These are phyloP conservation scores for Sarocladium oryzae DNA, from an alignment of 2,329 filamentous ascomycete species.

Conservation along the genomic window DNA sequence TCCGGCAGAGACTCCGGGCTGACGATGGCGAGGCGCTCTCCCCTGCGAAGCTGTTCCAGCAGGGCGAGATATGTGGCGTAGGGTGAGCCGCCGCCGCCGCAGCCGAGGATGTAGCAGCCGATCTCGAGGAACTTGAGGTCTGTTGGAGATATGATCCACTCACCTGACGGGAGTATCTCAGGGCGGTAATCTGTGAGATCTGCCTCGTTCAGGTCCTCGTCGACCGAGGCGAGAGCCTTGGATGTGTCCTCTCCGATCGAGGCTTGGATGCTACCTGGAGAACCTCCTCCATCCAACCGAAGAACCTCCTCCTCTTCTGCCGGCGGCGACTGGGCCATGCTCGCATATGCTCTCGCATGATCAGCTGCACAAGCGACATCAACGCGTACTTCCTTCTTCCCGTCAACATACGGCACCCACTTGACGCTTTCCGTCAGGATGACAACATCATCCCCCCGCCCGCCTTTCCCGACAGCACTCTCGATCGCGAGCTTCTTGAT, in stretches of 20 bases:
- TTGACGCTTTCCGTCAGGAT: conserved; percentile 10
- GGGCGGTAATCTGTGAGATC: background rate
- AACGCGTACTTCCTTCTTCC: background rate
- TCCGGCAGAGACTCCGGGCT: background rate
- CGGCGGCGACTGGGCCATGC: background rate
- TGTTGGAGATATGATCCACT: conserved; percentile 17
- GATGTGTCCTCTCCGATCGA: too few species aligned
- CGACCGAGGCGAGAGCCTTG: background rate
- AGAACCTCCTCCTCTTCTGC: background rate
- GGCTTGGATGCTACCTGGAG: too few species aligned
- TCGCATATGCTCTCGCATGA: background rate
- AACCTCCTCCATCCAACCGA: too few species aligned
- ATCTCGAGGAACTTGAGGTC: conserved; percentile 18
- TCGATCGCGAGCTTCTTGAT: conserved; percentile 14
- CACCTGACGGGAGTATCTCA: conserved; percentile 5
- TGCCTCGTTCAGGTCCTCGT: background rate
- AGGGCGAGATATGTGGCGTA: background rate
- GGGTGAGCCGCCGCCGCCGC: conserved; percentile 16
- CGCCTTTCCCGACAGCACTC: conserved; percentile 15
- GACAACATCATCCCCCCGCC: conserved; percentile 12
- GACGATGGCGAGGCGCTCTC: background rate
- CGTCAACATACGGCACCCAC: conserved; percentile 3
- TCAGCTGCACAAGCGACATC: background rate
- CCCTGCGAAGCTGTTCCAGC: background rate
- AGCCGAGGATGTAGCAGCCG: conserved; percentile 20